A percentile compares a stretch with the other conserved stretches of the same genome.
These are phyloP conservation scores for Alternaria viburni DNA, from an alignment of 2,329 filamentous ascomycete genomes.

Conservation along the genomic window DNA sequence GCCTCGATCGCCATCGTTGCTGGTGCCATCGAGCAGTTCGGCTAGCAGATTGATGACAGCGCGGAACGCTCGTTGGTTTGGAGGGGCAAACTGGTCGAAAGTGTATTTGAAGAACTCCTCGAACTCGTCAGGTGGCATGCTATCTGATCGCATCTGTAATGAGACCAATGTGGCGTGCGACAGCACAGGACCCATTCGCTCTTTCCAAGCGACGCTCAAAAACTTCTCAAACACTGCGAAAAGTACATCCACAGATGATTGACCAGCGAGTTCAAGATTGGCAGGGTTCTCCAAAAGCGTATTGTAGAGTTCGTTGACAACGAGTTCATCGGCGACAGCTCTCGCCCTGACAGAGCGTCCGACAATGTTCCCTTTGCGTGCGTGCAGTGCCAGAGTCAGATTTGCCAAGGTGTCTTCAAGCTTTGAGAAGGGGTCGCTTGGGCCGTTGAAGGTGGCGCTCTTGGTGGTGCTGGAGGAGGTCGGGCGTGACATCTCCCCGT, in stretches of 20 bases:
- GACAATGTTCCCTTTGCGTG: slow-evolving; percentile 85
- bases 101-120: slow-evolving; percentile 63
- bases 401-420: slow-evolving; percentile 86
- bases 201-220: slow-evolving; percentile 82
- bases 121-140: slow-evolving; percentile 74
- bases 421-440: slow-evolving; percentile 60
- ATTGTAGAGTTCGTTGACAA: slow-evolving; percentile 91
- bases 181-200: slow-evolving; percentile 86
- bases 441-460: slow-evolving; percentile 38
- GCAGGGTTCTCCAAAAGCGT: slow-evolving; percentile 81
- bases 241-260: slow-evolving; percentile 80
- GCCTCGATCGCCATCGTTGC: slow-evolving; percentile 88
- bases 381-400: slow-evolving; percentile 81
- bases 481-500: slow-evolving; percentile 42
- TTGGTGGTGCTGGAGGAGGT: slow-evolving; percentile 45
- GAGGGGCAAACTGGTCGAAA: slow-evolving; percentile 60
- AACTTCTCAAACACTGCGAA: slow-evolving; percentile 96
- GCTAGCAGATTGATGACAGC: slow-evolving; percentile 84
- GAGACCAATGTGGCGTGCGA: slow-evolving; percentile 72
- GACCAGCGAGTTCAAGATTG: slow-evolving; percentile 75
- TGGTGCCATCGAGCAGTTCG: slow-evolving; percentile 85
- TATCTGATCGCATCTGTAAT: slow-evolving; percentile 70
- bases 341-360: slow-evolving; percentile 77
- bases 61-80: slow-evolving; percentile 77
- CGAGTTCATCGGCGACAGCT: slow-evolving; percentile 73